Evolutionary conservation across 768 basidiomycete genomes (phyloP).

Genomic region (Mrakia blollopis): DNA sequence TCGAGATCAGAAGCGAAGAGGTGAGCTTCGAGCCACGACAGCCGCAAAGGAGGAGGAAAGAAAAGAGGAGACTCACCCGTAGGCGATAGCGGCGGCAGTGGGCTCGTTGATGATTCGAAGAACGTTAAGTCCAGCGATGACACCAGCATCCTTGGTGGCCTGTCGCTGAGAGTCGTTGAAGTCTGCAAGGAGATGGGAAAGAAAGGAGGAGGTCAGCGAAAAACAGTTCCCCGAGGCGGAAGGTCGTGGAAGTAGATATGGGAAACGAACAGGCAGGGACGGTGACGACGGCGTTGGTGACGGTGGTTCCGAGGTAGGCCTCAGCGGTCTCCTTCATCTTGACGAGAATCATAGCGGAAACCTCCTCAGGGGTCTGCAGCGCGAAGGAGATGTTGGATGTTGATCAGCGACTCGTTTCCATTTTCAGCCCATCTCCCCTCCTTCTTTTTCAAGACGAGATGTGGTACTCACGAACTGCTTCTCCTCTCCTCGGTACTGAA

Average conservation of each 20-base stretch:
- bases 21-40: not conserved
- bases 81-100: slow-evolving; percentile 34
- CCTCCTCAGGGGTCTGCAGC: slow-evolving; percentile 57
- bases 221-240: slow-evolving; percentile 14
- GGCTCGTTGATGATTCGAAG: slow-evolving; percentile 35
- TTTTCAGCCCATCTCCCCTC: not conserved
- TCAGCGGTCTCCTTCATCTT: slow-evolving; percentile 71
- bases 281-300: slow-evolving; percentile 38
- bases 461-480: slow-evolving; percentile 33
- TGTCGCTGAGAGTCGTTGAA: slow-evolving; percentile 99
- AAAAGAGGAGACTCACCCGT: slow-evolving; percentile 19
- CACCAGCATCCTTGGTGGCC: slow-evolving; percentile 65
- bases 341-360: slow-evolving; percentile 58
- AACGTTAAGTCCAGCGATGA: slow-evolving; percentile 34
- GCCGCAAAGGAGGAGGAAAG: too few species aligned
- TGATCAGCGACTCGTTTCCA: not conserved
- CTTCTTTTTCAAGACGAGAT: not conserved
- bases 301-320: slow-evolving; percentile 52
- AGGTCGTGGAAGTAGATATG: not conserved
- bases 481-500: slow-evolving; percentile 32
- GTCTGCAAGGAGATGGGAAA: slow-evolving; percentile 45
- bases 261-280: slow-evolving; percentile 64
- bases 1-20: not conserved
- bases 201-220: not conserved
- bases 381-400: not conserved